A percentile compares a stretch with the other conserved stretches of the same genome.
Conservation (phyloP, 805 yeast species). For the Pichia sporocuriosa region DNA sequence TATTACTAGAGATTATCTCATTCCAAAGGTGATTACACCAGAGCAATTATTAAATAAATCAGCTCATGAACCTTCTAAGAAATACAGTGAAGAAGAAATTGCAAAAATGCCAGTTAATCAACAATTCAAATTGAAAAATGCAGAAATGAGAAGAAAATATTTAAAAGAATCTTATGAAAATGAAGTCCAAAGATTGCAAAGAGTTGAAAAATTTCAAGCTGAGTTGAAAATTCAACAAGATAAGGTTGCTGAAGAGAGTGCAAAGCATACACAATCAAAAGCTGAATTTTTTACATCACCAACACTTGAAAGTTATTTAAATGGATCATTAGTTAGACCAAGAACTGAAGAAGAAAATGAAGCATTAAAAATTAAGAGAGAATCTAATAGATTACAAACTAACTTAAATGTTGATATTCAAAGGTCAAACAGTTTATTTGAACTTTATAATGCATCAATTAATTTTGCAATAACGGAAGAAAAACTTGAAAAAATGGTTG, state of each 20-base stretch:
- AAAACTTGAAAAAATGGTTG: conserved; percentile 51
- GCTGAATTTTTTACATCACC: conserved; percentile 70
- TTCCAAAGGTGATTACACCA: conserved; percentile 50
- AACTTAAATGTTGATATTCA: conserved; percentile 47
- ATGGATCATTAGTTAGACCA: conserved; percentile 64
- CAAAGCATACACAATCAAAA: conserved; percentile 35
- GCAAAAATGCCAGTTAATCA: conserved; percentile 30
- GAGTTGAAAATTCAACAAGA: conserved; percentile 24
- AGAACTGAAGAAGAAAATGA: conserved; percentile 67
- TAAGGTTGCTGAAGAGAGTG: conserved; percentile 19
- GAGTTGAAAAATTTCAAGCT: conserved; percentile 23
- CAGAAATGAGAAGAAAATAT: conserved; percentile 68
- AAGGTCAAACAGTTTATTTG: conserved; percentile 53
- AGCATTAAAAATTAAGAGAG: conserved; percentile 50
- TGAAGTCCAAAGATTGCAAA: conserved; percentile 33
- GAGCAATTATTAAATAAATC: conserved; percentile 50
- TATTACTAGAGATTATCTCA: conserved; percentile 49
- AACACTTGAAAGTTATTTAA: conserved; percentile 59
- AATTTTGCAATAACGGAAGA: conserved; percentile 68
- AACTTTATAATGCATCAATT: conserved; percentile 63
- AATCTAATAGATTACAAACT: conserved; percentile 54
- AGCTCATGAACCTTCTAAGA: conserved; percentile 39
- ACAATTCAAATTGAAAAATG: conserved; percentile 43
- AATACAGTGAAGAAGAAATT: conserved; percentile 29
- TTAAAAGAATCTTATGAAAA: conserved; percentile 49